Evolutionary conservation across 345 rosid genomes (phyloP), one percentile per base, ranked within the genome.

Genomic region (Trapa bicornis): DNA sequence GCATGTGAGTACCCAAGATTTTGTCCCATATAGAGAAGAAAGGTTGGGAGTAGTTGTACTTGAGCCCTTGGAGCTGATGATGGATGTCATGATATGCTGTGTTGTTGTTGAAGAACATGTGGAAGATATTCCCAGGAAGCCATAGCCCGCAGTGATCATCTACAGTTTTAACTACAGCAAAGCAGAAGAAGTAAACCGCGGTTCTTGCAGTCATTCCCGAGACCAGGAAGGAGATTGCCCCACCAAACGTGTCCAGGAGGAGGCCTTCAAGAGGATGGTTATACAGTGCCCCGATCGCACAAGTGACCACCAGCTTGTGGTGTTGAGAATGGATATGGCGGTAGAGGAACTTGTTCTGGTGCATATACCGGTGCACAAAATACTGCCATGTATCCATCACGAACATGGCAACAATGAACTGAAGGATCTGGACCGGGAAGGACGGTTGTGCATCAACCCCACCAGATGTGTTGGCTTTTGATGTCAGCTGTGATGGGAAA

Each of bases 151-250:
- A 87, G 53, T 87, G 92, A 72, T 87, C 92, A 72, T 84, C 92
- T 4, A 87, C 85, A 1, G 92, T 81, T 71, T 87, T 87, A 56
- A 83, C 56, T 48, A 82, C 83, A 17, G 85, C 85, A 37, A 85
- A 83, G 80, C 93, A 85, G 77, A 87, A 87, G 83, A 87, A 85
- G 39, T 82, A 52, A 17, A 80, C 85, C 43, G 82, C 84, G 6
- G 88, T 87, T 17, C 89, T 74, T 11, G 93, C 87, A 17, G 93
- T 87, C 93, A 87, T 87, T 45, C 89, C 93, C 1, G 93, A 83
- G 43, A 82, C 72, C 15, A 87, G 83, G 79, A 87, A 87, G 47
- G 89, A 80, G 65, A 82, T 68, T 37, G 89, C 93, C 45, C 88
- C 89, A 1, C 89, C 93, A 1, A 81, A 81, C 11, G 87, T 87